Base-by-base conservation (phyloP, 768 basidiomycete genomes). In the Termitomyces sp. region DNA sequence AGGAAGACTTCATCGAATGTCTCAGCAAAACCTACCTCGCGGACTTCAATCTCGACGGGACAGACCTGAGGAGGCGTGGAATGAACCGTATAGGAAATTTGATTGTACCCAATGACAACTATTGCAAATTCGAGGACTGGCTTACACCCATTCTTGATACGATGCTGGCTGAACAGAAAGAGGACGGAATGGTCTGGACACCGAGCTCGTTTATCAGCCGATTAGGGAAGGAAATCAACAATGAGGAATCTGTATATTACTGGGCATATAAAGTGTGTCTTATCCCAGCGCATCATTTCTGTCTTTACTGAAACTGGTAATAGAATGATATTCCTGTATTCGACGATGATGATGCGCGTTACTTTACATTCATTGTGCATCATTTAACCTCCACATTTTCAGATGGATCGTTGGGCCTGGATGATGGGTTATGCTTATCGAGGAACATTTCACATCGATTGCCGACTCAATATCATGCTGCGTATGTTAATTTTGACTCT, bases 61-160 rank as follows among this genome's bases (percentile, higher is more conserved):
- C 93, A 5, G 85, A 86, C 54, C 72, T 99, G 54, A 82, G 97
- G 43, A 85, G 77, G 66, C 81, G 82, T 57, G 97, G 97, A n/a
- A 84, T 99, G 81, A 99, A 99, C 64, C 84, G 97, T 35, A 93
- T 98, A 58, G 97, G 97, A 34, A 99, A 99, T 65, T 82, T 99
- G 42, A 74, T 99, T 55, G 84, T 99, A 2, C 97, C 97, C 3
- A 99, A 99, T 66, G 93, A 97, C 64, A 98, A 98, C 67, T 99
- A 99, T 71, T 98, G 97, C 84, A 88, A 90, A 65, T 99, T 98
- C 62, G 97, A 99, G 72, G 96, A 98, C 68, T 99, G 97, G 97
- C 81, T 98, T n/a, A 85, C 84, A 19, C 97, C 97, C 2, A 90
- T 98, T 54, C 80, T 99, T 41, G 88, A 98, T 65, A 66, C 75